Percentiles rank a stretch among this genome's conserved stretches.
phyloP scores from a whole-genome alignment of 179 eudicot species.

The Beta corolliflora region DNA sequence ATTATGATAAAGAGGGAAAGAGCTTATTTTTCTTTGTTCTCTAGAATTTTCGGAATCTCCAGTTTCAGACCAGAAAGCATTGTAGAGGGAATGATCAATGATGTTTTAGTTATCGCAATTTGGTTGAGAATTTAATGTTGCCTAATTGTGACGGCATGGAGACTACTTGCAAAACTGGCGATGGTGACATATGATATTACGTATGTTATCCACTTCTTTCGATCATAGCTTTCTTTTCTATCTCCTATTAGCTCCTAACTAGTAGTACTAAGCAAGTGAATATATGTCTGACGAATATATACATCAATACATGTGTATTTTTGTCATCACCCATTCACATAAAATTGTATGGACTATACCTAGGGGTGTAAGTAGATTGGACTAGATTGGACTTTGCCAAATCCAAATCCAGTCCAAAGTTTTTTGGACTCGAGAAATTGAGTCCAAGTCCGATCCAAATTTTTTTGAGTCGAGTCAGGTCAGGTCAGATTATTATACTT shows the following conservation, averaged over 20 bases:
- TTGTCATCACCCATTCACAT: constrained; percentile 12
- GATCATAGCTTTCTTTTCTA: too few species aligned
- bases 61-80: background rate
- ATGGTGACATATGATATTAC: constrained; percentile 23
- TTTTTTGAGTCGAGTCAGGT: too few species aligned
- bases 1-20: background rate
- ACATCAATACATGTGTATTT: constrained; percentile 14
- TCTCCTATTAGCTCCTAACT: too few species aligned
- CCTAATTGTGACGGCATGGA: constrained; percentile 5
- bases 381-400: too few species aligned
- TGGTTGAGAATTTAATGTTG: background rate
- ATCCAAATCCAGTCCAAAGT: too few species aligned
- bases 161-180: constrained; percentile 18
- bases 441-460: too few species aligned
- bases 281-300: background rate
- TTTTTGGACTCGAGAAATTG: too few species aligned
- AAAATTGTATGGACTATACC: background rate
- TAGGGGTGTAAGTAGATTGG: too few species aligned
- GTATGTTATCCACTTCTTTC: background rate
- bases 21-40: too few species aligned
- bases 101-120: background rate
- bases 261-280: background rate
- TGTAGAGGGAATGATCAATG: background rate
- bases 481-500: too few species aligned
- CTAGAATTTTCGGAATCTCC: background rate